Evolutionary conservation across 2,329 filamentous ascomycete genomes (phyloP).

Genomic region (Phialophora expanda): DNA sequence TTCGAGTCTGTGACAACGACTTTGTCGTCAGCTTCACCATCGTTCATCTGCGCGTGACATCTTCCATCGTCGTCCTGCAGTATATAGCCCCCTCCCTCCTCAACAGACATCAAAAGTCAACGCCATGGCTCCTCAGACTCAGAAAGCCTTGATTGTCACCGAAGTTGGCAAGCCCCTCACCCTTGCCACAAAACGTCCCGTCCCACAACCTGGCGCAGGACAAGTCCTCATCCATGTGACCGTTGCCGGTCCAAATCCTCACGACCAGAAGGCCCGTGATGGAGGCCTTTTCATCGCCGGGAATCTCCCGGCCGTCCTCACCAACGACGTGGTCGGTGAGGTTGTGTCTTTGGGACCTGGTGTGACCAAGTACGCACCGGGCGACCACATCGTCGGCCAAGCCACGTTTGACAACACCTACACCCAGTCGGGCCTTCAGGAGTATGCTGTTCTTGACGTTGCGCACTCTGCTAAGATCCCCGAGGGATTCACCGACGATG

Average conservation of each 20-base stretch:
- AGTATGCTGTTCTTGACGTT: constrained; percentile 48
- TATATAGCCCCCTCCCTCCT: background rate
- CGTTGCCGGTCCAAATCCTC: constrained; percentile 45
- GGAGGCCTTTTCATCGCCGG: constrained; percentile 46
- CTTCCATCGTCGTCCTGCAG: background rate
- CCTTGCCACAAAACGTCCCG: constrained; percentile 31
- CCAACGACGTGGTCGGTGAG: constrained; percentile 46
- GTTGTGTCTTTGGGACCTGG: constrained; percentile 42
- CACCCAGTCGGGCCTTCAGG: constrained; percentile 44
- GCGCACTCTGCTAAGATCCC: constrained; percentile 44
- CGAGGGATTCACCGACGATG: constrained; percentile 44
- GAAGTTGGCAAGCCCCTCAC: constrained; percentile 30
- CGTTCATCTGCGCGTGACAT: too few species aligned
- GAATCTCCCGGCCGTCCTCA: constrained; percentile 43
- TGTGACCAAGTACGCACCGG: constrained; percentile 39
- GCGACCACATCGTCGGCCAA: constrained; percentile 46
- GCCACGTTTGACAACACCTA: constrained; percentile 18
- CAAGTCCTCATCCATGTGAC: constrained; percentile 49
- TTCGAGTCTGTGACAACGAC: background rate
- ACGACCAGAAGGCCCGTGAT: constrained; percentile 51
- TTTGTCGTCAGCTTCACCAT: too few species aligned
- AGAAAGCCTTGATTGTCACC: constrained; percentile 30
- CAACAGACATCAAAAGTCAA: background rate
- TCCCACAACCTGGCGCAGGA: constrained; percentile 43
- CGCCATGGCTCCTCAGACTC: constrained; percentile 24